A percentile compares a stretch with the other conserved stretches of the same genome.
phyloP scores from a whole-genome alignment of 2,329 filamentous ascomycete genomes.

The Talaromyces albobiverticillius region DNA sequence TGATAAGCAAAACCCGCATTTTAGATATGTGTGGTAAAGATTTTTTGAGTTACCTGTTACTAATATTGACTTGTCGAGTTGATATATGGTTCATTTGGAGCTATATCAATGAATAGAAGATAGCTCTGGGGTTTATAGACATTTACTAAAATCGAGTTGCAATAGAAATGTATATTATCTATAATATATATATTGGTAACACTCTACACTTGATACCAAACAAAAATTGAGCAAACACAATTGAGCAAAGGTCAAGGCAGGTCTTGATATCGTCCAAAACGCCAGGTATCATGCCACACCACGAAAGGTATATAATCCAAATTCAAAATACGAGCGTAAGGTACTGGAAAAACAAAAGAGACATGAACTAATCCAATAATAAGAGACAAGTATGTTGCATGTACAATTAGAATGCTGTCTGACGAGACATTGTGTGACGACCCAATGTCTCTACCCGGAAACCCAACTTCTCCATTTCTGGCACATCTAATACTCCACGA shows the following conservation, averaged over 20 bases:
- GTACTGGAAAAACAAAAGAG: neutral
- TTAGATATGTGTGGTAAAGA: neutral
- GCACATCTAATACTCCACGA: constrained; percentile 32
- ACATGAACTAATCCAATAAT: constrained; percentile 9
- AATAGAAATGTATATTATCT: neutral
- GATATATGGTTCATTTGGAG: neutral
- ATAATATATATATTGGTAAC: neutral
- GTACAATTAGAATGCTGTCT: constrained; percentile 9
- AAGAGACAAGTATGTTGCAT: constrained; percentile 4
- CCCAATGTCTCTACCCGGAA: constrained; percentile 30
- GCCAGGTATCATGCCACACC: constrained; percentile 15
- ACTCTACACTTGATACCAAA: neutral
- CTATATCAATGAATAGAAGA: neutral
- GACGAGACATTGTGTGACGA: constrained; percentile 13
- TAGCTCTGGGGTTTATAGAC: neutral
- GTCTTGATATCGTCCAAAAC: constrained; percentile 6
- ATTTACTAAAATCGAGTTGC: neutral
- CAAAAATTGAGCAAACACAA: neutral
- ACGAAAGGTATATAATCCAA: neutral
- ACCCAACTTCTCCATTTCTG: constrained; percentile 34
- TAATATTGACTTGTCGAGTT: neutral
- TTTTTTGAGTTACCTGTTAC: too few relatives aligned
- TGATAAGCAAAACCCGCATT: neutral
- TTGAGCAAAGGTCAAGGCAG: neutral
- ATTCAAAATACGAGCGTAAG: neutral